Conservation (phyloP, 352 stramenopile genomes). For the Phytophthora citrophthora region DNA sequence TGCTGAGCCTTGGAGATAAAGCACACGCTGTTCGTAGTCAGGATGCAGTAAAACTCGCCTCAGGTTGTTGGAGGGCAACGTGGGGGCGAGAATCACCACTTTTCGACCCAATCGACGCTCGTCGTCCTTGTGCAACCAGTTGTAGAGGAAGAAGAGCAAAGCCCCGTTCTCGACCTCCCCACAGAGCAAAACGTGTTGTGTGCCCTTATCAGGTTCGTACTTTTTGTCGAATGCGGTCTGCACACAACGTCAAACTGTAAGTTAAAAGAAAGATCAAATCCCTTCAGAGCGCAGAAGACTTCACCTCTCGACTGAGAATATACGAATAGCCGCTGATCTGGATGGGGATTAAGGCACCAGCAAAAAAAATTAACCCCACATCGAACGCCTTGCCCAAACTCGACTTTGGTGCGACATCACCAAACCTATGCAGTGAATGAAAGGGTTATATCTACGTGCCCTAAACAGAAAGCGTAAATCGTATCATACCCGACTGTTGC, state of each 20-base stretch:
- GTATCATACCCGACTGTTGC: constrained; percentile 72
- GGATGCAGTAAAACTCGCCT: constrained; percentile 69
- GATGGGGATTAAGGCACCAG: constrained; percentile 67
- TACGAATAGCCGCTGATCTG: constrained; percentile 75
- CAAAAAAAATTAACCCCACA: constrained; percentile 78
- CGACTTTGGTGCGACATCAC: constrained; percentile 73
- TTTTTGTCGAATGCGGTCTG: constrained; percentile 86
- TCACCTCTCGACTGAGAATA: constrained; percentile 74
- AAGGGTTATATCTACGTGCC: background rate
- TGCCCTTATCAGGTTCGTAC: constrained; percentile 63
- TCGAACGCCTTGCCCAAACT: constrained; percentile 69
- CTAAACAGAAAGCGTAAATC: no score
- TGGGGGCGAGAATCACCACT: constrained; percentile 76
- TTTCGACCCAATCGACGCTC: constrained; percentile 59
- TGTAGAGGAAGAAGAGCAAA: constrained; percentile 82
- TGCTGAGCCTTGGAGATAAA: constrained; percentile 79
- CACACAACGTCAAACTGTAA: constrained; percentile 9
- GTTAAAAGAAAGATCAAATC: background rate
- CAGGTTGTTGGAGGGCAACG: constrained; percentile 61
- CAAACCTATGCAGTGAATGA: constrained; percentile 46
- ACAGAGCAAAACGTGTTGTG: constrained; percentile 80
- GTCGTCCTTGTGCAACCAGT: constrained; percentile 75
- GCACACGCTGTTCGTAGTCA: constrained; percentile 76
- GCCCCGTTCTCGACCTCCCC: constrained; percentile 76
- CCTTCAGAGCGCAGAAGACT: background rate